A percentile compares a stretch with the other conserved stretches of the same genome.
phyloP scores from a whole-genome alignment of 148 eudicot species.

The Beta vulgaris region DNA sequence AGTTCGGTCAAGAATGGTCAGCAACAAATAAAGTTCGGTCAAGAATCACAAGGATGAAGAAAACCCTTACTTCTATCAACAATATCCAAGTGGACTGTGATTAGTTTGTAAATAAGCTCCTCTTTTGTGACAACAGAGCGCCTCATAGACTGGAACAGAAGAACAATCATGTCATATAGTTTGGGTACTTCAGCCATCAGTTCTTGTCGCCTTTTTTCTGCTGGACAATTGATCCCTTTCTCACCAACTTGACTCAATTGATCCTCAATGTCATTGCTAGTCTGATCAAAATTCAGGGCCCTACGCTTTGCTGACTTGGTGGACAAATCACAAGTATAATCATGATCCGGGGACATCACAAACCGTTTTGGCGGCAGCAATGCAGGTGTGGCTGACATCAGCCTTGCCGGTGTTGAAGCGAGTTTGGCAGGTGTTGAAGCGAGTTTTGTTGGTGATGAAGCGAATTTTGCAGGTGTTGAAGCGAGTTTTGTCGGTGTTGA shows the following conservation, averaged over 20 bases:
- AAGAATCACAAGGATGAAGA: neutral
- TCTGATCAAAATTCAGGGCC: conserved; percentile 55
- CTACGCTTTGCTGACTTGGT: conserved; percentile 44
- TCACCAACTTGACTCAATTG: neutral
- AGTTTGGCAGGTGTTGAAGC: conserved; percentile 44
- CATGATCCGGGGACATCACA: conserved; percentile 56
- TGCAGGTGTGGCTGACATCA: conserved; percentile 64
- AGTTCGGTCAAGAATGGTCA: neutral
- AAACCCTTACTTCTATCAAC: conserved; percentile 62
- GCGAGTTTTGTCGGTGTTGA: conserved; percentile 33
- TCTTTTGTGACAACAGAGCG: conserved; percentile 69
- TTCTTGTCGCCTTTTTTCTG: conserved; percentile 55
- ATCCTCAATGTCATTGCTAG: conserved; percentile 12
- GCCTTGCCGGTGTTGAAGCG: conserved; percentile 46
- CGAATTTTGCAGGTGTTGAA: conserved; percentile 7
- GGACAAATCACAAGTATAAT: conserved; percentile 36
- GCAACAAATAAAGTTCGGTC: no score
- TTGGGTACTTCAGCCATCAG: conserved; percentile 61
- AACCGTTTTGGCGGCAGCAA: conserved; percentile 50
- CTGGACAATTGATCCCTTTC: conserved; percentile 23
- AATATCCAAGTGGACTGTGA: conserved; percentile 47
- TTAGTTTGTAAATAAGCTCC: conserved; percentile 60
- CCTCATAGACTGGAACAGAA: conserved; percentile 64
- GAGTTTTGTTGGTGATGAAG: conserved; percentile 8
- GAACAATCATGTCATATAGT: conserved; percentile 62